Base-by-base conservation (phyloP, 495 filamentous ascomycete genomes). In the Hypoxylon trugodes region DNA sequence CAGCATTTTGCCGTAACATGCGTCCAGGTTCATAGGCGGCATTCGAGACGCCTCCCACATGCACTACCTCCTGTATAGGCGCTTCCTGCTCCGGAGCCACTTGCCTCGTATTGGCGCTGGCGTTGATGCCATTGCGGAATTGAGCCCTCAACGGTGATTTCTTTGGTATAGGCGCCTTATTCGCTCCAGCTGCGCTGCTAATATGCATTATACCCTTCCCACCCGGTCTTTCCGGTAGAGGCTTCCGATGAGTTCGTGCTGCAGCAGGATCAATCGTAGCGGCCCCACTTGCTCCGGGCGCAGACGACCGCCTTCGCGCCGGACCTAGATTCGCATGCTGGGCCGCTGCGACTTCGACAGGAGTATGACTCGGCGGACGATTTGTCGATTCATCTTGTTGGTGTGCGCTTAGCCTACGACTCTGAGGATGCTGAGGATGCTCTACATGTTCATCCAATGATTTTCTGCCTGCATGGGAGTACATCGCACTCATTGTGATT, bases 1-100 rank as follows among this genome's bases (percentile, higher is more conserved):
- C 46, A 2, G 56, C 56, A 24, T 51, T 51, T 9, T 40, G 37
- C 3, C 36, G 37, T 8, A 59, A 4, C 3, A 59, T 2, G 15
- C 15, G 24, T 4, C 21, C 37, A 6, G 56, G 56, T 19, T 51
- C 26, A 12, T 50, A 59, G 1, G 24, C n/a, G 18, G 28, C 12
- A 28, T 9, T 24, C 13, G 46, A 15, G 3, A 2, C 1, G 6
- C n/a, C 16, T 2, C 15, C 37, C n/a, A 9, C 15, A 0, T 41
- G 6, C 2, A 15, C 0, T 1, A 0, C 16, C 28, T 37, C 30
- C 0, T 10, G 25, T 5, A n/a, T n/a, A n/a, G n/a, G n/a, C n/a
- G n/a, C n/a, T n/a, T n/a, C n/a, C n/a, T 45, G 10, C 9, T 42
- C 46, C n/a, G 3, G 22, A n/a, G n/a, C n/a, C 26, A n/a, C 16